Evolutionary conservation across 2,329 filamentous ascomycete species (phyloP), one percentile per base, ranked within the genome.

Genomic region (Fusarium armeniacum): DNA sequence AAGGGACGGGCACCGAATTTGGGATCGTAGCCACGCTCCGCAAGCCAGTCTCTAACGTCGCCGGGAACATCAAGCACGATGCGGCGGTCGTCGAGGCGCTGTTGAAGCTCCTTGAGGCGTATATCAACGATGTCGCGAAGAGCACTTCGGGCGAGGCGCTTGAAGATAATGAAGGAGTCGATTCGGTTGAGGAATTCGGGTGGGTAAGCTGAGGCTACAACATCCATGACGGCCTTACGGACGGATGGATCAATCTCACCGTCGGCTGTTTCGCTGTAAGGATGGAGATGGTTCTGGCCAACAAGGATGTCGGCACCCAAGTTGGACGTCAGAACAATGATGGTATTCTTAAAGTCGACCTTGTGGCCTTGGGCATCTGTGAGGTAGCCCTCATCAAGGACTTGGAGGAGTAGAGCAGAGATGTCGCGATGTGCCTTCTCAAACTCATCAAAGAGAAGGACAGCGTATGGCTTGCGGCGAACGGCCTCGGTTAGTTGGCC

Each of bases 361-460:
- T 96, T 97, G 83, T 97, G 94, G 33, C 96, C 96, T 81, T 98
- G 95, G 0, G 93, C 90, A 77, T 98, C 96, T 1, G 95, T 98
- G 51, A 99, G 86, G 83, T 96, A 98, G 4, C 96, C 96, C 78
- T 98, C 96, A 76, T 98, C 96, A 1, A 99, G 88, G 0, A 98
- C 95, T 79, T 98, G 96, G 6, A 99, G 87, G 6, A 99, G 86
- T 5, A 99, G 84, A 1, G 94, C 91, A 0, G 93, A 97, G 70
- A 98, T 98, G 74, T 99, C 96, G 56, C 93, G 91, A 77, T 98
- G 96, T 0, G 95, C 96, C 78, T 99, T 98, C 78, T 99, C 96
- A 73, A 98, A 98, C 78, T 98, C 96, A 78, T 99, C 96, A 73
- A 99, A 97, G 3, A 99, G 86, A 0, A 99, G 85, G 1, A 99